Base-by-base conservation (phyloP, 2,329 filamentous ascomycete species). In the Bertia moriformis region DNA sequence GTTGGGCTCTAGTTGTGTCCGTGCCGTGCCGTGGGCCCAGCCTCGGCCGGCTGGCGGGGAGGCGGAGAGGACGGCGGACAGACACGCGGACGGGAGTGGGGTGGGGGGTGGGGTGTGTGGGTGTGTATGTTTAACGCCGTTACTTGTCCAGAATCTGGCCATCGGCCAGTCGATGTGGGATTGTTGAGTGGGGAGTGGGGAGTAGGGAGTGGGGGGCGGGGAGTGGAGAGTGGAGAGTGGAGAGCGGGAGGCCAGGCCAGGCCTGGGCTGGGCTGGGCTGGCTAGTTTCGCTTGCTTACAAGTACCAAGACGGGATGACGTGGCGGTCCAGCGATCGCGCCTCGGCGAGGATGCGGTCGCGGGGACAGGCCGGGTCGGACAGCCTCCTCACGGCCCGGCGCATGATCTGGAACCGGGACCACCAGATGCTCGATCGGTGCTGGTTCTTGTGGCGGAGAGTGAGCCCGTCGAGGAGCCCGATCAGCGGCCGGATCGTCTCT, bases 1-100 rank as follows among this genome's bases (percentile, higher is more conserved):
- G 4, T 14, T 39, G 14, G 30, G n/a, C 12, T n/a, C 12, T 12
- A 30, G n/a, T 30, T 30, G 27, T 12, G 27, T n/a, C 27, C 27
- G 27, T 12, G 27, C 27, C 12, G 12, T n/a, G 10, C 54, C 56
- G 4, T 59, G n/a, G n/a, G n/a, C n/a, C n/a, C n/a, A n/a, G n/a
- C n/a, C n/a, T n/a, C n/a, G n/a, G n/a, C 62, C 40, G 15, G 7
- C 22, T 27, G 22, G 22, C n/a, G 7, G n/a, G 22, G n/a, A 27
- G 22, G 7, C 22, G 22, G 22, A 7, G 22, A n/a, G 22, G 7
- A n/a, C 7, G 22, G 7, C 22, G 22, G n/a, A n/a, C n/a, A 27
- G 7, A n/a, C 22, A 27, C 22, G 7, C 22, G 7, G 7, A n/a
- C 22, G 22, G 22, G 22, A 7, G 22, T 27, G 22, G 22, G 22